Evolutionary conservation across 2,329 filamentous ascomycete genomes (phyloP).

Genomic region (Fusarium secorum): DNA sequence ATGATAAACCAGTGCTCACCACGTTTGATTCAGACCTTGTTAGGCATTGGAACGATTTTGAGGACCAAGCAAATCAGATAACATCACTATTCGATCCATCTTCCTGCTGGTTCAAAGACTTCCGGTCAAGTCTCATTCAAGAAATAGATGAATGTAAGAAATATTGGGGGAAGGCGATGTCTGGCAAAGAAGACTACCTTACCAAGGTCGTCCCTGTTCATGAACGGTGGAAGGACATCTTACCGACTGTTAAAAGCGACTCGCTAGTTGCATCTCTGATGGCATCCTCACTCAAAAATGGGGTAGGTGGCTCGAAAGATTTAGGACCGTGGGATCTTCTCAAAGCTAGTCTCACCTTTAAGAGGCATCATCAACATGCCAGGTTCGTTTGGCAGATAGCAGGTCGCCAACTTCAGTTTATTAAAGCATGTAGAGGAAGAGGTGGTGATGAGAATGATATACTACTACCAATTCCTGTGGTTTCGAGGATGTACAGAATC

Average conservation of each 20-base stretch:
- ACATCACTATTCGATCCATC: no score
- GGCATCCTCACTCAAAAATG: background rate
- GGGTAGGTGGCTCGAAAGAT: background rate
- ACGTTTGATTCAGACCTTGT: no score
- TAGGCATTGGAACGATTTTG: no score
- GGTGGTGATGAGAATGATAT: no score
- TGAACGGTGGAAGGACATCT: background rate
- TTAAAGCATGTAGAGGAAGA: background rate
- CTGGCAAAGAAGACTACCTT: background rate
- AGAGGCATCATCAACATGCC: background rate
- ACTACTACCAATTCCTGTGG: background rate
- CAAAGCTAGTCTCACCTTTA: conserved; percentile 1
- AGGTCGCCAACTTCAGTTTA: background rate
- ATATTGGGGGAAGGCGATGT: background rate
- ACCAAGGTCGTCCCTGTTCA: background rate
- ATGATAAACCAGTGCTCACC: no score
- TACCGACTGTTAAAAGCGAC: background rate
- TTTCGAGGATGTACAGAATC: background rate
- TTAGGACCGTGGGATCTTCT: background rate
- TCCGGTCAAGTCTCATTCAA: background rate
- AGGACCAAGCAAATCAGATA: no score
- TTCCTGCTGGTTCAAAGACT: background rate
- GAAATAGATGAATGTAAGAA: background rate
- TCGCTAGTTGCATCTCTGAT: no score
- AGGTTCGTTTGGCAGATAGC: background rate